These are phyloP conservation scores for Colletotrichum sojae DNA, from an alignment of 2,329 filamentous ascomycete genomes.

Conservation along the genomic window DNA sequence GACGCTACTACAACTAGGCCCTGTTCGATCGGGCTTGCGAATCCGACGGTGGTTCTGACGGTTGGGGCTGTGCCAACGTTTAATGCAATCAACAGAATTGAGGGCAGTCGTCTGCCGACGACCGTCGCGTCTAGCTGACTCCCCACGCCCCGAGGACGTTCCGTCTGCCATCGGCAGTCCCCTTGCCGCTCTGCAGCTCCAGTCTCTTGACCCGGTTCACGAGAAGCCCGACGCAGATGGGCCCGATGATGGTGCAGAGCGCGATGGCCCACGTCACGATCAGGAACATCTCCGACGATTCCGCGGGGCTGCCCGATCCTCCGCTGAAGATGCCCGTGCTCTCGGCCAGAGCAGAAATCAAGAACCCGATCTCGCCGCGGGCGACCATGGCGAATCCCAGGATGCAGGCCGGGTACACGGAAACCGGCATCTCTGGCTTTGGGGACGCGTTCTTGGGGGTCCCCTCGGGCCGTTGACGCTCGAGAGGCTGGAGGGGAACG, in stretches of 20 bases:
- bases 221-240: conserved; percentile 62
- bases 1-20: background rate
- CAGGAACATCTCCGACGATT: conserved; percentile 59
- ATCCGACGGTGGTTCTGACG: background rate
- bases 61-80: conserved; percentile 5
- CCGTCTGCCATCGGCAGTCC: background rate
- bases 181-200: conserved; percentile 10
- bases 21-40: conserved; percentile 2
- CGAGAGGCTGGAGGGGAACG: background rate
- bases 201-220: conserved; percentile 58
- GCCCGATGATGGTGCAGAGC: conserved; percentile 68
- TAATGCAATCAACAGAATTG: background rate
- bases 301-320: conserved; percentile 44
- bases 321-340: conserved; percentile 59
- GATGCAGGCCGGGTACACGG: conserved; percentile 77
- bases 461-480: conserved; percentile 39
- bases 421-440: conserved; percentile 64
- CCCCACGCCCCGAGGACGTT: conserved; percentile 40
- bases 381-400: conserved; percentile 79
- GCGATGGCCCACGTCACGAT: conserved; percentile 70
- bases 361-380: conserved; percentile 84
- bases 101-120: background rate
- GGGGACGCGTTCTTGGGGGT: conserved; percentile 35
- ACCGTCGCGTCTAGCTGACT: conserved; percentile 14
- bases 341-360: conserved; percentile 80